Base-by-base conservation (phyloP, 192 early-diverging fungal genomes). In the Chytriomyces sp. region DNA sequence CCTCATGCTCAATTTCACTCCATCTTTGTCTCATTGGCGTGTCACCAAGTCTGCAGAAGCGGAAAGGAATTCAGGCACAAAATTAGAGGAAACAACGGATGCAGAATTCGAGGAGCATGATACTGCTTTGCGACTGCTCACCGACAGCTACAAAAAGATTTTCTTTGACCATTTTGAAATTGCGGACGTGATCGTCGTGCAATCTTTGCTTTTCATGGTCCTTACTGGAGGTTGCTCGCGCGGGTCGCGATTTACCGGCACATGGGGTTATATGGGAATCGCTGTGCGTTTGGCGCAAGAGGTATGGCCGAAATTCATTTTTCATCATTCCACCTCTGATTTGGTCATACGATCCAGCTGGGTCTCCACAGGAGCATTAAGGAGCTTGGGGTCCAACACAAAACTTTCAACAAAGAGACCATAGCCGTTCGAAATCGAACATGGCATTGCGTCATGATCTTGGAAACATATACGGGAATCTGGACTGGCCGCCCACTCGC, bases 1-100 rank as follows among this genome's bases (percentile, higher is more conserved):
- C 6, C 31, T 73, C 28, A 73, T 73, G 72, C 19, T 73, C 5
- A 61, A 73, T 52, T 73, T 73, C 61, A 73, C 72, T 22, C 72
- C 72, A 10, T 73, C 59, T 19, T 52, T 73, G 5, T 31, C 39
- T 2, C 57, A 39, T 2, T 73, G 72, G 72, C 5, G 41, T 0
- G 41, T 66, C 44, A 22, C 8, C 17, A 25, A 66, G 64, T 26
- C n/a, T n/a, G 38, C 64, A 10, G 64, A 52, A 17, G 22, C 22
- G 17, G n/a, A n/a, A n/a, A n/a, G n/a, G n/a, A n/a, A n/a, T n/a
- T n/a, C n/a, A n/a, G n/a, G n/a, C n/a, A n/a, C n/a, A n/a, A 49
- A 49, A 49, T 22, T 22, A 22, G 44, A 49, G 22, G 44, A 49
- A 19, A 19, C 44, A 22, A 49, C 44, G 44, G 44, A 49, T 49